A percentile compares a stretch with the other conserved stretches of the same genome.
phyloP scores from a whole-genome alignment of 352 stramenopile species.

The Bremia lactucae region DNA sequence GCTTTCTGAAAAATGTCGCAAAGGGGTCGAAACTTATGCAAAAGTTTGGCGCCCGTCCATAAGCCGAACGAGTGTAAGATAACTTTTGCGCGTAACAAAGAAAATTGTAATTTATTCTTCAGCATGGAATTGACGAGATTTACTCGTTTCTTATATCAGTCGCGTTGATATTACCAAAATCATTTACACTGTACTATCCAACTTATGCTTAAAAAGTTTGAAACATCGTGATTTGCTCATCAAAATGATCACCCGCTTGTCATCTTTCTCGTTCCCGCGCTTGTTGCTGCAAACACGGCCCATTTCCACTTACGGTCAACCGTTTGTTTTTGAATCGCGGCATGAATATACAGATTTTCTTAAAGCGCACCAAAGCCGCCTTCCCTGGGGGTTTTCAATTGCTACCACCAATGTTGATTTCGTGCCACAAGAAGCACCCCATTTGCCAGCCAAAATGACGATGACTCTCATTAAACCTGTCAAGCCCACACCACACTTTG shows the following conservation, averaged over 20 bases:
- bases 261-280: conserved; percentile 10
- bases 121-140: too few relatives aligned
- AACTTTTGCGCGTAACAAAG: too few relatives aligned
- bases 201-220: too few relatives aligned
- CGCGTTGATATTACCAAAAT: too few relatives aligned
- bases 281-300: conserved; percentile 18
- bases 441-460: conserved; percentile 77
- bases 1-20: conserved; percentile 21
- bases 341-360: conserved; percentile 80
- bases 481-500: conserved; percentile 77
- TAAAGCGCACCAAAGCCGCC: conserved; percentile 53
- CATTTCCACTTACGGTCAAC: conserved; percentile 32
- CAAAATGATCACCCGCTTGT: too few relatives aligned
- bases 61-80: too few relatives aligned
- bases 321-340: conserved; percentile 74
- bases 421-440: conserved; percentile 66
- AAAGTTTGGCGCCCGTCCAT: conserved; percentile 44
- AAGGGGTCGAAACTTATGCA: conserved; percentile 60
- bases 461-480: conserved; percentile 82
- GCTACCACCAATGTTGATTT: conserved; percentile 81
- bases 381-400: conserved; percentile 81
- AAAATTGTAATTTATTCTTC: too few relatives aligned
- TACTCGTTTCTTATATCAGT: too few relatives aligned
- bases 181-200: too few relatives aligned
- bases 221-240: too few relatives aligned